Conservation (phyloP, 441 rosid genomes). For the Euphorbia schlechtendalii region DNA sequence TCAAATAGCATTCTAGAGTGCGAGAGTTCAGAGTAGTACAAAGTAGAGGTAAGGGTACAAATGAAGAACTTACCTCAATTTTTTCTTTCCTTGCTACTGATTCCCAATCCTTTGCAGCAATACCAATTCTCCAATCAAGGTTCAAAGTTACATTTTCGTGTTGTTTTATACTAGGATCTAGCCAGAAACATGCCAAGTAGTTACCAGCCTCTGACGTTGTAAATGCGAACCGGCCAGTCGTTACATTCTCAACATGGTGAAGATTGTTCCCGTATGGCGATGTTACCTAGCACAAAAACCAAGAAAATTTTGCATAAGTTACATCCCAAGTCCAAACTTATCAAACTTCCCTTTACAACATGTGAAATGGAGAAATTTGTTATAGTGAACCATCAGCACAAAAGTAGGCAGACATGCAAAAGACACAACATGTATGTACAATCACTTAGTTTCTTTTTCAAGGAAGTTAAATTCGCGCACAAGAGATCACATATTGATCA, state of each 20-base stretch:
- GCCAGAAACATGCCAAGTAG: conserved; percentile 84
- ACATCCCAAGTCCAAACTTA: conserved; percentile 3
- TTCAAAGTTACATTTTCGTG: conserved; percentile 42
- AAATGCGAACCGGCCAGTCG: conserved; percentile 81
- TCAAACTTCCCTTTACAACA: conserved; percentile 3
- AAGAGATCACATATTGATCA: no score
- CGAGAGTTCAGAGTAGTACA: neutral
- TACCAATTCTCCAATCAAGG: conserved; percentile 80
- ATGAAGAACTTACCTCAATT: conserved; percentile 50
- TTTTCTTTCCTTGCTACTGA: conserved; percentile 81
- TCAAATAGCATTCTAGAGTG: neutral
- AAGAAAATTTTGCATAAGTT: conserved; percentile 1
- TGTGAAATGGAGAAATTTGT: neutral
- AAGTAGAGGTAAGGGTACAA: neutral
- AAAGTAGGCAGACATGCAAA: neutral
- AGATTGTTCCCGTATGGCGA: conserved; percentile 81
- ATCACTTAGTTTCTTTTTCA: neutral
- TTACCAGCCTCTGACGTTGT: conserved; percentile 69
- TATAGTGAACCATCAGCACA: neutral
- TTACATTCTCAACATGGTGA: conserved; percentile 62
- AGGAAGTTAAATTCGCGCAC: neutral
- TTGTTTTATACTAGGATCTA: conserved; percentile 32
- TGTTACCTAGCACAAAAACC: conserved; percentile 50
- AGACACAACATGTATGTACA: neutral
- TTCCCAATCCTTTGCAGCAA: conserved; percentile 88